Percentiles rank a stretch among this genome's conserved stretches.
These are phyloP conservation scores for Microdochium nivale DNA, from an alignment of 2,329 filamentous ascomycete species.

Conservation along the genomic window DNA sequence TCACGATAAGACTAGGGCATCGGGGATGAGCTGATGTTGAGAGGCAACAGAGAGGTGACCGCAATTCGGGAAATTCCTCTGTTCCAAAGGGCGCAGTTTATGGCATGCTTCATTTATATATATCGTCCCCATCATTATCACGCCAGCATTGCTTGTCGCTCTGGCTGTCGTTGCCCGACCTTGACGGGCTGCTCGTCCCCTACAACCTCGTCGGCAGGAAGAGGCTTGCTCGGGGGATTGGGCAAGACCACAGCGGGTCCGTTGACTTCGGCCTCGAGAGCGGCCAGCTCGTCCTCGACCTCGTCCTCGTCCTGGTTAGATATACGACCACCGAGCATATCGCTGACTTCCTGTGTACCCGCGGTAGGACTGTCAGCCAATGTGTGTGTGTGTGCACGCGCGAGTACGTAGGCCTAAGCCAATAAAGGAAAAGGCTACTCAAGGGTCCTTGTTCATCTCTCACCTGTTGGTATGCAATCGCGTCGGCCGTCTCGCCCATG, in stretches of 20 bases:
- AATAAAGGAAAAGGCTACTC: not conserved
- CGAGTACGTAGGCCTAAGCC: too few species aligned
- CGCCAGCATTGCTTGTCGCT: constrained; percentile 18
- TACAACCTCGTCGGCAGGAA: not conserved
- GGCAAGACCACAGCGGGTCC: constrained; percentile 7
- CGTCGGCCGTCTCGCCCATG: constrained; percentile 86
- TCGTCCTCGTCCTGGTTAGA: constrained; percentile 95
- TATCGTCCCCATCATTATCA: not conserved
- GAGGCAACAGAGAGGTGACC: too few species aligned
- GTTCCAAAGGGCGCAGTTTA: too few species aligned
- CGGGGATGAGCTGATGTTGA: too few species aligned
- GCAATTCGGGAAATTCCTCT: too few species aligned
- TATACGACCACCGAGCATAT: constrained; percentile 81
- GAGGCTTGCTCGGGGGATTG: constrained; percentile 2
- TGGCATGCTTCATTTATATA: not conserved
- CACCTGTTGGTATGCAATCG: constrained; percentile 83
- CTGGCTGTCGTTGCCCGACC: constrained; percentile 8
- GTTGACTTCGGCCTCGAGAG: constrained; percentile 57
- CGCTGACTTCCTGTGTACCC: constrained; percentile 68
- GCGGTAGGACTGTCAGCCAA: constrained; percentile 1
- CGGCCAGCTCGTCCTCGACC: constrained; percentile 89
- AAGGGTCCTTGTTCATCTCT: too few species aligned
- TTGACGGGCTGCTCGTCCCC: not conserved
- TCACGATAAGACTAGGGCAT: too few species aligned
- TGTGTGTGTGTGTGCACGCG: too few species aligned